A percentile compares a stretch with the other conserved stretches of the same genome.
Conservation (phyloP, 345 rosid genomes). For the Isatis tinctoria region DNA sequence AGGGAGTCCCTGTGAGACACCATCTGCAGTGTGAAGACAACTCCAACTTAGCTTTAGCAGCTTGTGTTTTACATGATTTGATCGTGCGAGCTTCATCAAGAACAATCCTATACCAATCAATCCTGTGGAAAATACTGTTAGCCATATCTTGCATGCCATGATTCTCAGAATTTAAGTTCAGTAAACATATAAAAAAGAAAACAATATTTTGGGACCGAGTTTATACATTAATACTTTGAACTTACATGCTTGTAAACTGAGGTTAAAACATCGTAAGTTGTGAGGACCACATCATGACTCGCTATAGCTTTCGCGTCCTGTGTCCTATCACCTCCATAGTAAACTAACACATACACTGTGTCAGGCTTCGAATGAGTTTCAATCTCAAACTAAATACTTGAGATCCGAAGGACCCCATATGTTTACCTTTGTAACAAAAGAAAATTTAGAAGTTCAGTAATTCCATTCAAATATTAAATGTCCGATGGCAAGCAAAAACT, state of each 20-base stretch:
- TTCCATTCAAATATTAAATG: neutral
- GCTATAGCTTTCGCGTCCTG: slow-evolving; percentile 44
- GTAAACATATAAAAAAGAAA: neutral
- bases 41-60: slow-evolving; percentile 49
- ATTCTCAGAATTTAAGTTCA: neutral
- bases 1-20: slow-evolving; percentile 76
- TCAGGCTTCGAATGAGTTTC: slow-evolving; percentile 56
- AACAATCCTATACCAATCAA: slow-evolving; percentile 64
- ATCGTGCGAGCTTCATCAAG: slow-evolving; percentile 76
- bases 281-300: slow-evolving; percentile 56
- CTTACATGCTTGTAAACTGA: slow-evolving; percentile 56
- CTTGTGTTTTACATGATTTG: slow-evolving; percentile 47
- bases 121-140: slow-evolving; percentile 47
- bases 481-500: neutral
- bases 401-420: slow-evolving; percentile 99
- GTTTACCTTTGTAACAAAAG: slow-evolving; percentile 56
- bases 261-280: slow-evolving; percentile 62
- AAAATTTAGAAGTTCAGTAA: slow-evolving; percentile 2
- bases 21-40: slow-evolving; percentile 60
- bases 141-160: slow-evolving; percentile 34
- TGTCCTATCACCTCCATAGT: slow-evolving; percentile 64
- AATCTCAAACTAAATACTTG: slow-evolving; percentile 69
- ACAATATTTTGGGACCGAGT: neutral
- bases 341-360: slow-evolving; percentile 48
- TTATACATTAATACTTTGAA: neutral